These are phyloP conservation scores for Mucor velutinosus DNA, from an alignment of 371 early-diverging fungal species.

Conservation along the genomic window DNA sequence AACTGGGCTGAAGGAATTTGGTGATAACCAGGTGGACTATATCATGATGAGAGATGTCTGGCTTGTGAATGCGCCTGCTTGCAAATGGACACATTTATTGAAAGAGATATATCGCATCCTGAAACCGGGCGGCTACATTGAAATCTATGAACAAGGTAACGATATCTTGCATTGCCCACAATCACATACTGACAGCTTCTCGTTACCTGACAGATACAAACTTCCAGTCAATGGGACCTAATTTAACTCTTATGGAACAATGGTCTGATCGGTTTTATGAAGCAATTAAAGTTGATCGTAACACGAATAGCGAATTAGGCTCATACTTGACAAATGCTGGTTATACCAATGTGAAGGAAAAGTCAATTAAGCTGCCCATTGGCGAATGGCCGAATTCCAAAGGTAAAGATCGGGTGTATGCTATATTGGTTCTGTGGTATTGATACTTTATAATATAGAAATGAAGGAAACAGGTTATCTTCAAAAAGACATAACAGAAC, in stretches of 20 bases:
- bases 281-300: conserved; percentile 11
- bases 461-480: conserved; percentile 31
- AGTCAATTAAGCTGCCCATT: conserved; percentile 17
- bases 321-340: conserved; percentile 12
- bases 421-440: background rate
- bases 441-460: background rate
- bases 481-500: conserved; percentile 24
- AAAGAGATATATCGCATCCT: conserved; percentile 33
- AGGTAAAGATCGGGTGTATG: conserved; percentile 10
- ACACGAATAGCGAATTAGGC: conserved; percentile 6
- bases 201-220: background rate
- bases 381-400: conserved; percentile 27
- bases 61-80: conserved; percentile 26
- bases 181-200: background rate
- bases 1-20: conserved; percentile 30
- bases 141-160: conserved; percentile 24
- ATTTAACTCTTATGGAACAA: conserved; percentile 3
- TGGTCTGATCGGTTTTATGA: conserved; percentile 13
- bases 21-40: conserved; percentile 30
- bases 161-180: background rate
- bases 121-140: conserved; percentile 32
- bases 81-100: conserved; percentile 31
- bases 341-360: conserved; percentile 3
- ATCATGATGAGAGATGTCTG: conserved; percentile 38
- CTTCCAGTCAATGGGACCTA: conserved; percentile 14